Evolutionary conservation across 352 stramenopile species (phyloP), one percentile per base, ranked within the genome.

Genomic region (Aphanomyces cochlioides): DNA sequence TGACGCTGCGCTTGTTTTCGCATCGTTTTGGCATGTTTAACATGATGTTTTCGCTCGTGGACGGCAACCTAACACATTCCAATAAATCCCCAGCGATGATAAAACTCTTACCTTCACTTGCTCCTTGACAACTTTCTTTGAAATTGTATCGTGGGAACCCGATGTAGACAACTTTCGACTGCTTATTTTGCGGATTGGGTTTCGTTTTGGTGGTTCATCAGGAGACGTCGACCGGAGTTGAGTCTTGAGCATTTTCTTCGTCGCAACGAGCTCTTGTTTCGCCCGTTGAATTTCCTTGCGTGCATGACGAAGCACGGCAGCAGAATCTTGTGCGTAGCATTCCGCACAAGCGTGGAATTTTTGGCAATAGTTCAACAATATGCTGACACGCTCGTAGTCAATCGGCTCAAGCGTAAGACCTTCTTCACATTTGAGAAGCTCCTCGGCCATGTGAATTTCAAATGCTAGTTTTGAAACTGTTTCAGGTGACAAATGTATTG

Each of bases 281-380:
- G 58, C 40, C 8, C 39, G 58, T 13, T 43, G 38, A 38, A 66
- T 66, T 36, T 66, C 37, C n/a, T 66, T 17, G 13, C 38, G 34
- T 15, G 58, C 58, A 19, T 66, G 36, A 6, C 58, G 58, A 7
- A 66, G 19, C 15, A 66, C 58, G 2, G 58, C 36, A 17, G 37
- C 40, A 3, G 36, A 38, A 28, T 66, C 58, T 15, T 50, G 7
- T 8, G 36, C 37, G 53, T 54, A 66, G 37, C 58, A 66, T 41
- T 66, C 58, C 39, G 58, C 58, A 41, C 58, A 66, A 13, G 48
- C 58, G 58, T 66, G 40, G 58, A 38, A 66, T 41, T 66, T 48
- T 38, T n/a, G 2, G 37, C 58, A 66, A 17, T n/a, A 66, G 12
- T 47, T 17, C 34, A 66, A 41, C 34, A 66, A 12, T 28, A 41